phyloP scores from a whole-genome alignment of 305 asterid species.

The Coffea humblotiana region DNA sequence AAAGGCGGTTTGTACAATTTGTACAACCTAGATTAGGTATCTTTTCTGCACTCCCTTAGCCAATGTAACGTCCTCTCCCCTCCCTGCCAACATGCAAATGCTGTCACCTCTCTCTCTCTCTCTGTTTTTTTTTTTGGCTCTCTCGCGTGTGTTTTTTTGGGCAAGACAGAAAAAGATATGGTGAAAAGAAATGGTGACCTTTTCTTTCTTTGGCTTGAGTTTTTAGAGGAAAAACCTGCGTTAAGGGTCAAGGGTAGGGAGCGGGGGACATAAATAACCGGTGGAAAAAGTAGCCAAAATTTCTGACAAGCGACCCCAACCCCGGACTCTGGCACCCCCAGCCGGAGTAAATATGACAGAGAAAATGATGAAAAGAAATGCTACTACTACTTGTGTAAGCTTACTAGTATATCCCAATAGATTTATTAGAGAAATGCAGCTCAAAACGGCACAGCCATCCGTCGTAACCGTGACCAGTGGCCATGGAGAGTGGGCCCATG shows the following conservation, averaged over 20 bases:
- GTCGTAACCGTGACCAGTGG: constrained; percentile 46
- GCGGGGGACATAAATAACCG: constrained; percentile 31
- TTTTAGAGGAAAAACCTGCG: constrained; percentile 6
- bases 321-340: constrained; percentile 35
- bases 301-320: constrained; percentile 43
- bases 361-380: background rate
- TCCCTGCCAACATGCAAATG: constrained; percentile 24
- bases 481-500: constrained; percentile 55
- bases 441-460: constrained; percentile 39
- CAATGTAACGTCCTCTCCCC: constrained; percentile 30
- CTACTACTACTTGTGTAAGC: too few species aligned
- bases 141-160: background rate
- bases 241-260: constrained; percentile 19
- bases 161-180: constrained; percentile 1
- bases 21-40: constrained; percentile 25
- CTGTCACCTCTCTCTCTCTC: constrained; percentile 5
- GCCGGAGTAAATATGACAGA: constrained; percentile 36
- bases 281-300: constrained; percentile 39
- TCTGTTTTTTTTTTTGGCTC: background rate
- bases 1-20: constrained; percentile 19
- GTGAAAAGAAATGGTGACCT: constrained; percentile 18
- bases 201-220: constrained; percentile 23
- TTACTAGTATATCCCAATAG: too few species aligned
- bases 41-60: constrained; percentile 23
- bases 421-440: constrained; percentile 8